Evolutionary conservation across 1,284 basidiomycete species (phyloP).

Genomic region (Xerocomus amazonicus): DNA sequence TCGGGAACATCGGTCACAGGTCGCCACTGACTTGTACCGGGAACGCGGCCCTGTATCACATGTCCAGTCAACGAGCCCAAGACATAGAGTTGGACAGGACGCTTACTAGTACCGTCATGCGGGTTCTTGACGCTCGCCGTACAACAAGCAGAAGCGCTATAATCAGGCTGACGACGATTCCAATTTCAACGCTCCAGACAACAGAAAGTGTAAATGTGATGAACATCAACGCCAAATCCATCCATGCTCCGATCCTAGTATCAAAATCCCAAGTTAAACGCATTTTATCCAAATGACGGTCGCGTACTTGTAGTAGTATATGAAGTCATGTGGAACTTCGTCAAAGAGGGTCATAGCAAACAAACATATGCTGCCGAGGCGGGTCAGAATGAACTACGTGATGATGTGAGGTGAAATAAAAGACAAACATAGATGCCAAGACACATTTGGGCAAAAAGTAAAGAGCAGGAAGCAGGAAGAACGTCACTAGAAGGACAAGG

Average conservation of each 20-base stretch:
- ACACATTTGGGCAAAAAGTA: slow-evolving; percentile 82
- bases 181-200: slow-evolving; percentile 78
- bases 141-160: slow-evolving; percentile 87
- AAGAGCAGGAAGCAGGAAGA: slow-evolving; percentile 80
- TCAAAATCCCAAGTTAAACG: not conserved
- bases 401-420: not conserved
- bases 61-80: not conserved
- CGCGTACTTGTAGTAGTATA: slow-evolving; percentile 76
- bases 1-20: slow-evolving; percentile 62
- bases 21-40: slow-evolving; percentile 64
- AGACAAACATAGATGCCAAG: slow-evolving; percentile 68
- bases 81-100: not conserved
- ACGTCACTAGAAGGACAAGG: slow-evolving; percentile 77
- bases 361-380: slow-evolving; percentile 58
- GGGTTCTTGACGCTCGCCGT: slow-evolving; percentile 75
- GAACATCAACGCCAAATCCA: slow-evolving; percentile 78
- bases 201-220: slow-evolving; percentile 83
- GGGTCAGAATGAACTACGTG: slow-evolving; percentile 5
- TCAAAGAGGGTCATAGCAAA: slow-evolving; percentile 83
- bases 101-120: slow-evolving; percentile 64
- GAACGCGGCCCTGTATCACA: slow-evolving; percentile 51
- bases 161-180: slow-evolving; percentile 80
- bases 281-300: not conserved
- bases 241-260: slow-evolving; percentile 80
- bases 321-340: slow-evolving; percentile 83